phyloP scores from a whole-genome alignment of 768 basidiomycete species.

The Suillus subalutaceus region DNA sequence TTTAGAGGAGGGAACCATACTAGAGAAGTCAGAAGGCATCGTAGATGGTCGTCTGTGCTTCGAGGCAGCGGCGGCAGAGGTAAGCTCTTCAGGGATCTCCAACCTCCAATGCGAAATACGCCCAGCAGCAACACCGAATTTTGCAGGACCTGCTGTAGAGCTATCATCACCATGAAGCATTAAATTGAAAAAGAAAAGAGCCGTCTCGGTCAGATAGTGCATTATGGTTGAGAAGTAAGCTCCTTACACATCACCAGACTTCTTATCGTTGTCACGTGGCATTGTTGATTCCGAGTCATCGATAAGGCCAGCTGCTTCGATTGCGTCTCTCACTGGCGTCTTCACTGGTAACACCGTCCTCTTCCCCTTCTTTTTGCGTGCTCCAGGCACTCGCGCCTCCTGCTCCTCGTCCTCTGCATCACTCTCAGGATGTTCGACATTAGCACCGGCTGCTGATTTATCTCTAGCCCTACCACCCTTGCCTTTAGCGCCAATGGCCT shows the following conservation, averaged over 20 bases:
- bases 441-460: neutral
- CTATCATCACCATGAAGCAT: neutral
- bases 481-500: neutral
- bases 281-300: neutral
- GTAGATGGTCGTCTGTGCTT: neutral
- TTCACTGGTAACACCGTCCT: no score
- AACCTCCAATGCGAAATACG: neutral
- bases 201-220: neutral
- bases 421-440: neutral
- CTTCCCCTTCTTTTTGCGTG: no score
- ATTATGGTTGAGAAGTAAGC: neutral
- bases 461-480: neutral
- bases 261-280: neutral
- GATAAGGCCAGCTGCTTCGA: neutral
- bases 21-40: neutral
- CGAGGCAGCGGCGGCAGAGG: neutral
- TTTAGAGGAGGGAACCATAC: neutral
- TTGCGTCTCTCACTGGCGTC: neutral
- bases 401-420: neutral
- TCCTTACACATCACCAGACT: neutral
- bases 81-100: neutral
- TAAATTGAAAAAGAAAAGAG: neutral
- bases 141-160: neutral
- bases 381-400: neutral
- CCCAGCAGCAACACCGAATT: neutral